Conservation (phyloP, 2,329 filamentous ascomycete genomes). For the Neopestalotiopsis sp. region DNA sequence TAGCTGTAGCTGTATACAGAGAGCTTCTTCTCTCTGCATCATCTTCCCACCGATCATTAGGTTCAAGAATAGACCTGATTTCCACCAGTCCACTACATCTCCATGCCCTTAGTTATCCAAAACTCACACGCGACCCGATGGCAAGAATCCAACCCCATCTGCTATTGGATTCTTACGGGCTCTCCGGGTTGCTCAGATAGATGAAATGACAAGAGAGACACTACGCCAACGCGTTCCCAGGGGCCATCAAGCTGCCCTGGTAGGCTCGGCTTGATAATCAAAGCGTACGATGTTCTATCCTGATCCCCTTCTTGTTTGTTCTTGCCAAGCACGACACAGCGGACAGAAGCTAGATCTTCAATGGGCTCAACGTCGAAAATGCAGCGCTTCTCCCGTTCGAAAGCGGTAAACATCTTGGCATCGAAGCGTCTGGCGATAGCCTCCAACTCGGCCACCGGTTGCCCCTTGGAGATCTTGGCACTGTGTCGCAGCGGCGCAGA, state of each 20-base stretch:
- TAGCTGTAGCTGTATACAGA: too few species aligned
- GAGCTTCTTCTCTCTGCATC: too few species aligned
- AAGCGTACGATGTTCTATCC: neutral
- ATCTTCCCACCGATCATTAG: too few species aligned
- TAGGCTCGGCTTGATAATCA: neutral
- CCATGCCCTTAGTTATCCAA: too few species aligned
- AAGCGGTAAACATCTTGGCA: neutral
- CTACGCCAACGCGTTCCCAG: neutral
- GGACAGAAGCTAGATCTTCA: neutral
- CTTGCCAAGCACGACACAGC: constrained; percentile 4
- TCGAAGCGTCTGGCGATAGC: neutral
- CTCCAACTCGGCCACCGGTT: neutral
- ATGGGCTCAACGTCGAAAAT: neutral
- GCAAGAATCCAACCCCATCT: too few species aligned
- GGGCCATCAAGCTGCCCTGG: neutral
- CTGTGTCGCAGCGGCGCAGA: neutral
- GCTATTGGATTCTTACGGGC: neutral
- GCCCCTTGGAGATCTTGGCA: too few species aligned
- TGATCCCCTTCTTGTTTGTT: neutral
- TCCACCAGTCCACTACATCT: too few species aligned
- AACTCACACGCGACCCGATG: too few species aligned
- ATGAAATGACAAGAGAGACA: neutral
- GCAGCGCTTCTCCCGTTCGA: neutral
- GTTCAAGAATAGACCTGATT: too few species aligned
- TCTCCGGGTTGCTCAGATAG: neutral